These are phyloP conservation scores for Manihot esculenta DNA, from an alignment of 441 rosid genomes.

Conservation along the genomic window DNA sequence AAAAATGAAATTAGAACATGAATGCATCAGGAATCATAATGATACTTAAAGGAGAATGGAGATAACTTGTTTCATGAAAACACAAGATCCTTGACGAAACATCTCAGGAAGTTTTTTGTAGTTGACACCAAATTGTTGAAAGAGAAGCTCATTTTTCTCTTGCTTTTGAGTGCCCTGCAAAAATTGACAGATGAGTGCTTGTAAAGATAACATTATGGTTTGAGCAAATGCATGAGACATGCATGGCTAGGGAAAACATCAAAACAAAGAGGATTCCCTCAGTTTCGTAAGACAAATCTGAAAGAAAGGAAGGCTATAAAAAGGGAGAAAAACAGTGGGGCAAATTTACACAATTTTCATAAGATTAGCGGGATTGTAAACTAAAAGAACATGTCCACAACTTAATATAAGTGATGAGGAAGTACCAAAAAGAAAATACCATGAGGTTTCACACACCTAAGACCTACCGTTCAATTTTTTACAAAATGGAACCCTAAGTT, in stretches of 20 bases:
- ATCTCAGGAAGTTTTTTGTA: constrained; percentile 64
- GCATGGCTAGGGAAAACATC: not conserved
- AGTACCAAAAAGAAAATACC: no score
- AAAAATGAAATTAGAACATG: constrained; percentile 1
- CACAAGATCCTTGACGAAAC: constrained; percentile 88
- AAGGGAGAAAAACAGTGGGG: not conserved
- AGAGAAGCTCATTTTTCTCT: constrained; percentile 84
- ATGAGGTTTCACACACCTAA: no score
- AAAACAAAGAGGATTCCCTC: not conserved
- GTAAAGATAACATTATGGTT: not conserved
- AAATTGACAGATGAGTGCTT: constrained; percentile 15
- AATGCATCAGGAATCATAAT: not conserved
- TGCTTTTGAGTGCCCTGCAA: constrained; percentile 73
- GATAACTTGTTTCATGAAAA: constrained; percentile 66
- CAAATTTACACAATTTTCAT: not conserved
- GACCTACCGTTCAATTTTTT: no score
- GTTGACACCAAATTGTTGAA: constrained; percentile 71
- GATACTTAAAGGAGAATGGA: constrained; percentile 10
- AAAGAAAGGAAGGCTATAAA: not conserved
- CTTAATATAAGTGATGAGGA: not conserved
- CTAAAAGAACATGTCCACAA: not conserved
- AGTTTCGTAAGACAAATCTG: not conserved
- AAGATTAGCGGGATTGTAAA: not conserved
- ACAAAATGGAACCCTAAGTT: no score
- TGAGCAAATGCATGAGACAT: constrained; percentile 1